These are phyloP conservation scores for Agrocybe praecox DNA, from an alignment of 768 basidiomycete genomes.

Conservation along the genomic window DNA sequence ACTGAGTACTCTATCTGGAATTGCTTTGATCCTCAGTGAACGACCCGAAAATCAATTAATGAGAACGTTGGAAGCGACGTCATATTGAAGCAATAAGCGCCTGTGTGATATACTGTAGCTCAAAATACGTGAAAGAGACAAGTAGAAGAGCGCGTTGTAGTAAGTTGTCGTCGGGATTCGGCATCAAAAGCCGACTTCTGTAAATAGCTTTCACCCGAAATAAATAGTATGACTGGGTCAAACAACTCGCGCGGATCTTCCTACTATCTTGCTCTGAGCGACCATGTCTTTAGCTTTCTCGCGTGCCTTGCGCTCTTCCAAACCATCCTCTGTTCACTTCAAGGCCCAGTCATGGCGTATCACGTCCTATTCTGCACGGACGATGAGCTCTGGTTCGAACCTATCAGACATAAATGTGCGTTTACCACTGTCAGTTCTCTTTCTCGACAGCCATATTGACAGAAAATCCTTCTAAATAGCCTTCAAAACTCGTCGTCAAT, in stretches of 20 bases:
- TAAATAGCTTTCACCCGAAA: conserved; percentile 1
- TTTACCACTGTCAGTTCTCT: not conserved
- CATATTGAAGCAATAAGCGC: too few species aligned
- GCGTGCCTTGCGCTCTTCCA: conserved; percentile 19
- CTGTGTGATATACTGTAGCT: too few species aligned
- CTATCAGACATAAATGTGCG: conserved; percentile 39
- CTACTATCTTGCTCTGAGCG: not conserved
- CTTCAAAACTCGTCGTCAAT: conserved; percentile 51
- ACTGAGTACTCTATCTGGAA: too few species aligned
- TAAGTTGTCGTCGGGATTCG: not conserved
- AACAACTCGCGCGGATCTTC: conserved; percentile 2
- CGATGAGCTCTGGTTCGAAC: conserved; percentile 14
- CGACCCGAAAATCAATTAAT: too few species aligned
- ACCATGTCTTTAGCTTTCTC: conserved; percentile 23
- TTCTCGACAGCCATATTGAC: not conserved
- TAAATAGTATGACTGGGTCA: not conserved
- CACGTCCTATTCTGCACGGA: conserved; percentile 5
- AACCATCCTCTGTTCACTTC: not conserved
- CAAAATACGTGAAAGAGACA: not conserved
- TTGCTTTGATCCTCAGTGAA: too few species aligned
- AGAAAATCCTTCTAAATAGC: conserved; percentile 34
- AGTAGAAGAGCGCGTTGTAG: not conserved
- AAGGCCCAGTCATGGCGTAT: not conserved
- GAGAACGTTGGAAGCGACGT: too few species aligned
- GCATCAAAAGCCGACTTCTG: conserved; percentile 4